Evolutionary conservation across 371 early-diverging fungal species (phyloP), one percentile per base, ranked within the genome.

Genomic region (Apophysomyces variabilis): DNA sequence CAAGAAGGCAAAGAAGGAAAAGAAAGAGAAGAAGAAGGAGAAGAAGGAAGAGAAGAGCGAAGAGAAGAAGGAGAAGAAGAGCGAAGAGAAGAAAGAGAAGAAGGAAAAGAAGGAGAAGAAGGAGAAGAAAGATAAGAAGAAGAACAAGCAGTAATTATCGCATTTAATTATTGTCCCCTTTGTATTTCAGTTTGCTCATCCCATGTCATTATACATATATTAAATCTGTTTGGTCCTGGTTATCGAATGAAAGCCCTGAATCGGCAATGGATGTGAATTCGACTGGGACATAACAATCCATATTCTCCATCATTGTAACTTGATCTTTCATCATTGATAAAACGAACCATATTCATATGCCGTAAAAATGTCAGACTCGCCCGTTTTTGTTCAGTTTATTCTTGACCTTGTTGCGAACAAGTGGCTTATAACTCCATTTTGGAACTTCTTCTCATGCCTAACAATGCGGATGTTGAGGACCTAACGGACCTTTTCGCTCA

Each of bases 1-100:
- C 16, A 71, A 73, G 60, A 71, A 75, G 65, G 47, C 66, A 50
- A 78, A 79, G 78, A 84, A 83, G 75, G 78, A 85, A 62, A 86
- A 87, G 73, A 77, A 84, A 72, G 71, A 76, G 57, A 78, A 84
- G 71, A 76, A 79, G 61, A 76, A 82, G 63, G 76, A 80, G 68
- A 77, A 74, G 59, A 75, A 86, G 69, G 72, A 78, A 61, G 77
- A 87, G 66, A 79, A 88, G 73, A 81, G 85, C 72, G 77, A 86
- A 65, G 78, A 85, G 67, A 78, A 85, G 74, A 70, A 79, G 38
- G 77, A 85, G 68, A 83, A 85, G 72, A 76, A 87, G 50, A 81
- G 85, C 72, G 77, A 86, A 65, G 78, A 85, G 67, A 78, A 85
- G 74, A 70, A 79, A 38, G 77, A 85, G 68, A 83, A 85, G 72